Evolutionary conservation across 805 yeast species (phyloP).

Genomic region (Saturnispora besseyi): DNA sequence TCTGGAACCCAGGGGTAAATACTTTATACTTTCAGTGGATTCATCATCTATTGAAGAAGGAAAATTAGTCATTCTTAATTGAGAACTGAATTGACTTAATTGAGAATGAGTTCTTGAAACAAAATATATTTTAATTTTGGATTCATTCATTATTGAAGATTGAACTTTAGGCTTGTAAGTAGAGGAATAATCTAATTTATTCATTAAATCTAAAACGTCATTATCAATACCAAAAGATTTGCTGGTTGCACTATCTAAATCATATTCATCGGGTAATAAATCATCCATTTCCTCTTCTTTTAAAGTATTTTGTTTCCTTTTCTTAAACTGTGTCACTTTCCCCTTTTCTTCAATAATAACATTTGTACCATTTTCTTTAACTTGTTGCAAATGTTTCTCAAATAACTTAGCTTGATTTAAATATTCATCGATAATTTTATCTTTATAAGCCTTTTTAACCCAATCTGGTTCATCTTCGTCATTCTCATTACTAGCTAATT

Average conservation of each 20-base stretch:
- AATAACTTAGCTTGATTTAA: constrained; percentile 28
- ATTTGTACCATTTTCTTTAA: constrained; percentile 23
- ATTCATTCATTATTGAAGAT: constrained; percentile 17
- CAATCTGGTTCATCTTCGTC: constrained; percentile 37
- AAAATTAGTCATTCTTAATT: constrained; percentile 51
- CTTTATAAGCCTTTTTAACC: constrained; percentile 27
- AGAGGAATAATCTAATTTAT: constrained; percentile 30
- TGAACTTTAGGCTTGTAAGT: background rate
- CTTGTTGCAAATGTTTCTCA: constrained; percentile 32
- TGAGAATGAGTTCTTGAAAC: constrained; percentile 92
- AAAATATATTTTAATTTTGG: constrained; percentile 48
- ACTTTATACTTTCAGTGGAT: constrained; percentile 47
- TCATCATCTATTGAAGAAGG: constrained; percentile 46
- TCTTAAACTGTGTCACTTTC: constrained; percentile 20
- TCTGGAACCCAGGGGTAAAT: constrained; percentile 70
- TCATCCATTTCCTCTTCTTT: constrained; percentile 9
- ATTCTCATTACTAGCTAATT: constrained; percentile 23
- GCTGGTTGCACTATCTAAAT: constrained; percentile 22
- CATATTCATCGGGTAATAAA: constrained; percentile 26
- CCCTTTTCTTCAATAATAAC: constrained; percentile 18
- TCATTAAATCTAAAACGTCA: constrained; percentile 43
- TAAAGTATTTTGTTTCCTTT: constrained; percentile 12
- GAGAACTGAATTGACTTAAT: constrained; percentile 68
- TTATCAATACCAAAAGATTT: constrained; percentile 22
- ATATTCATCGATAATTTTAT: constrained; percentile 27